Evolutionary conservation across 306 rosid species (phyloP), one percentile per base, ranked within the genome.

Genomic region (Dryas drummondii): DNA sequence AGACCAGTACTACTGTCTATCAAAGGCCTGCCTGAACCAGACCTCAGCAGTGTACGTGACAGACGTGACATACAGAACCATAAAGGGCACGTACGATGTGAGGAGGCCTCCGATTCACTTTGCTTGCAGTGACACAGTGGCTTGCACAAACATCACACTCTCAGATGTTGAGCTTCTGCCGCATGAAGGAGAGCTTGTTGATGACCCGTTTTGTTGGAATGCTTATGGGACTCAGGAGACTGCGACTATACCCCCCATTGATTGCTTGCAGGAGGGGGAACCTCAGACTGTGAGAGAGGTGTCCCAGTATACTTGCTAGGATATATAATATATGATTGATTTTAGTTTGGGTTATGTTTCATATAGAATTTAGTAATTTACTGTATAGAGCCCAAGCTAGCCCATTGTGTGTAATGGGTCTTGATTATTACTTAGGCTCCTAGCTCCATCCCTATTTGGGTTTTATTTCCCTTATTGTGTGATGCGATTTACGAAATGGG

Each of bases 151-250:
- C 82, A 87, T 92, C 40, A 87, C 90, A 4, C 87, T 96, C 48
- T 87, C 97, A 8, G 99, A 96, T 51, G 86, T 96, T 32, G 99
- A 96, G 84, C 89, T 92, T 50, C 69, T 83, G 16, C 99, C 99
- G 2, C 74, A 85, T 6, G 98, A 96, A 76, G 98, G 99, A 1
- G 75, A 83, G 50, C 72, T 96, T 4, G 19, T 92, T n/a, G 97
- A 96, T 26, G 89, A 96, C 49, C 98, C 98, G 5, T 92, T 90
- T 74, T 92, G 99, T 68, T 96, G 99, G 99, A 92, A 92, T 79
- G 97, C 99, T 63, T 96, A 87, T 79, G 98, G 98, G 40, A 80
- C 57, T 27, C 91, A 91, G 50, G 89, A 91, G 73, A 88, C 96
- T 13, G 52, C 90, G 59, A 90, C 96, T 15, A 92, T 96, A 7